Conservation (phyloP, 306 rosid species). For the Corylus avellana region DNA sequence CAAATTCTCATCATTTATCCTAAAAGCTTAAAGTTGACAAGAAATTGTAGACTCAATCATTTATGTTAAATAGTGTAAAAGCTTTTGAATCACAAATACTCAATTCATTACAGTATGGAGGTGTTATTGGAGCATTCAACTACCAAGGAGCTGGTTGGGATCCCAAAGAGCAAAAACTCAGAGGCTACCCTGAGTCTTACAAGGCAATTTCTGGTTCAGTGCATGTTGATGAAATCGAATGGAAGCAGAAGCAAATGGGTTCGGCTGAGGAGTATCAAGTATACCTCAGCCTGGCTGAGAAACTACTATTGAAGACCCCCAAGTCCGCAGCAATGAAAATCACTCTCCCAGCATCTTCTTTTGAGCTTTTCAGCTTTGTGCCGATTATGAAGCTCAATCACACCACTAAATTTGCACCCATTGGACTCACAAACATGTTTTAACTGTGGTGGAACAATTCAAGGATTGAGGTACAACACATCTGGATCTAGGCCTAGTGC, state of each 20-base stretch:
- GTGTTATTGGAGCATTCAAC: slow-evolving; percentile 85
- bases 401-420: slow-evolving; percentile 60
- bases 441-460: slow-evolving; percentile 63
- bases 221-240: slow-evolving; percentile 66
- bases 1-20: no score
- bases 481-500: slow-evolving; percentile 28
- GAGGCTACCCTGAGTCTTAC: slow-evolving; percentile 62
- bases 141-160: slow-evolving; percentile 97
- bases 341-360: slow-evolving; percentile 54
- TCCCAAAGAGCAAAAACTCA: slow-evolving; percentile 52
- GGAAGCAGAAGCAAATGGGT: slow-evolving; percentile 72
- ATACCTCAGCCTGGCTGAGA: slow-evolving; percentile 47
- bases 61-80: no score
- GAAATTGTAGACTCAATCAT: no score
- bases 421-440: slow-evolving; percentile 69
- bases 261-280: slow-evolving; percentile 59
- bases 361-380: slow-evolving; percentile 64
- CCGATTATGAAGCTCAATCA: slow-evolving; percentile 42
- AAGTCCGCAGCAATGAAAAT: slow-evolving; percentile 44
- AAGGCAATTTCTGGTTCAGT: slow-evolving; percentile 47
- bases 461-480: slow-evolving; percentile 44
- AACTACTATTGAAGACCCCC: slow-evolving; percentile 41
- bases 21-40: no score
- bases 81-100: background rate
- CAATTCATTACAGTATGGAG: slow-evolving; percentile 59